These are phyloP conservation scores for Aegilops umbellulata DNA, from an alignment of 176 grass and related monocot species.

Conservation along the genomic window DNA sequence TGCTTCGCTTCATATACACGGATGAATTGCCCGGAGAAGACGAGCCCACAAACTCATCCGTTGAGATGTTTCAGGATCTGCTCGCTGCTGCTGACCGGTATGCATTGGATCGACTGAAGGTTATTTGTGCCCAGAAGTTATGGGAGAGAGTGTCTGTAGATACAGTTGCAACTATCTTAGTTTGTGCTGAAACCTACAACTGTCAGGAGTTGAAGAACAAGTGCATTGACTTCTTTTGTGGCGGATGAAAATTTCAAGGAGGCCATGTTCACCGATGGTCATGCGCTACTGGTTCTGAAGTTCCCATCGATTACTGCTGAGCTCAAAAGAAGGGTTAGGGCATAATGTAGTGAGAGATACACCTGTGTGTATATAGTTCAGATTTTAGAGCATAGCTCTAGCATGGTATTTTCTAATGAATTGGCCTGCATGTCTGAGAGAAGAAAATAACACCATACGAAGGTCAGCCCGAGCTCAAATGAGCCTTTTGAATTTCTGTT, in stretches of 20 bases:
- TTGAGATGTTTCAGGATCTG: neutral
- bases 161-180: slow-evolving; percentile 27
- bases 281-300: neutral
- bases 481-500: too few relatives aligned
- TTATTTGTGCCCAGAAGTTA: slow-evolving; percentile 40
- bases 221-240: slow-evolving; percentile 48
- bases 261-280: slow-evolving; percentile 12
- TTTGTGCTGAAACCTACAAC: slow-evolving; percentile 43
- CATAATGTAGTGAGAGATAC: neutral
- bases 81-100: slow-evolving; percentile 59
- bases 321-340: neutral
- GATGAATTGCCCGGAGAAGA: slow-evolving; percentile 20
- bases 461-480: too few relatives aligned
- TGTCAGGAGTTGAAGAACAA: slow-evolving; percentile 39
- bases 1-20: slow-evolving; percentile 55
- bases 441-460: too few relatives aligned
- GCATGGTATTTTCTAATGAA: neutral
- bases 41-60: neutral
- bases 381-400: neutral
- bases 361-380: neutral
- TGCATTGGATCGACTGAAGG: slow-evolving; percentile 49
- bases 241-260: slow-evolving; percentile 38
- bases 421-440: too few relatives aligned
- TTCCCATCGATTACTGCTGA: neutral
- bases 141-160: slow-evolving; percentile 30